Base-by-base conservation (phyloP, 805 yeast species). In the Ogataea trehaloabstinens region DNA sequence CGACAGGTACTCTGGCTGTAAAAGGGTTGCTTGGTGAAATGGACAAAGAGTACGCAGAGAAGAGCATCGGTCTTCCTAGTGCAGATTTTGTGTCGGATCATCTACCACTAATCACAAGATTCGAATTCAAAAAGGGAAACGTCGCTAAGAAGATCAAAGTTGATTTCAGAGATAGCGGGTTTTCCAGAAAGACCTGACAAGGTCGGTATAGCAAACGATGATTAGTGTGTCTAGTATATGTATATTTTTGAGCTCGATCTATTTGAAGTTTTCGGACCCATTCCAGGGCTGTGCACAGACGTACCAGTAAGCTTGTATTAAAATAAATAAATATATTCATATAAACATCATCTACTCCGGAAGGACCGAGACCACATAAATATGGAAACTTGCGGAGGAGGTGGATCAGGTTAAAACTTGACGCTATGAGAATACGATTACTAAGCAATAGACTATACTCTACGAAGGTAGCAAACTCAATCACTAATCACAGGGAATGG, bases 51-150 rank as follows among this genome's bases (percentile, higher is more conserved):
- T 93, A 93, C 60, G 72, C 82, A 33, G 68, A 75, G 40, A 81
- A 81, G 49, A 80, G 80, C 45, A 83, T 93, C 58, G 99, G 98
- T 6, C 80, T 93, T 63, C 99, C 99, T 16, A 87, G 87, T 57
- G 87, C 89, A 17, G 86, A 89, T 60, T 85, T 83, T 67, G 96
- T 98, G 18, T 86, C 95, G 34, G 98, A 91, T 63, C 98, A 91
- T 65, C 76, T 91, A 53, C 90, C 96, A n/a, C 67, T 91, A 45
- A 75, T 88, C 40, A 73, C 90, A 15, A 80, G 82, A 59, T 82
- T 91, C 55, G 86, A 80, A 53, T 77, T 89, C 56, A 78, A 76
- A 55, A 80, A 76, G 52, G 52, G 60, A 8, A 31, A 38, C 0
- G 35, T 31, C 28, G 44, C 47, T 12, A 56, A 54, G 35, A 48